A percentile compares a stretch with the other conserved stretches of the same genome.
These are phyloP conservation scores for Cercospora zeina DNA, from an alignment of 2,329 filamentous ascomycete species.

Conservation along the genomic window DNA sequence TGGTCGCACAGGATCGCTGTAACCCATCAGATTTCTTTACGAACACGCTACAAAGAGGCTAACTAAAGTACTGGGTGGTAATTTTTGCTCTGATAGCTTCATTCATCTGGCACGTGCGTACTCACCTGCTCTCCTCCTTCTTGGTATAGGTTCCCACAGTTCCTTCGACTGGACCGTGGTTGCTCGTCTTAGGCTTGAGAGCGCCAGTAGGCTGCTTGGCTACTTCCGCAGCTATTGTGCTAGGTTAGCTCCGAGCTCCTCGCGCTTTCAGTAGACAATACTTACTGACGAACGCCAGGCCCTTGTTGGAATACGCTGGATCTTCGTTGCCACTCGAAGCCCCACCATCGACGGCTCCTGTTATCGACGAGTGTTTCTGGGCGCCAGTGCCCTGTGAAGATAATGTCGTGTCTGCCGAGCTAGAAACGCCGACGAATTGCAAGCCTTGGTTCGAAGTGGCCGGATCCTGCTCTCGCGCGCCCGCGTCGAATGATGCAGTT, in stretches of 20 bases:
- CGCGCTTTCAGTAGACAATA: background rate
- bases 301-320: slow-evolving; percentile 9
- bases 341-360: slow-evolving; percentile 2
- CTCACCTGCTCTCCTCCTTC: slow-evolving; percentile 7
- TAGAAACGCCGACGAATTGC: slow-evolving; percentile 10
- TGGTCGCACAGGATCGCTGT: background rate
- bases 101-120: background rate
- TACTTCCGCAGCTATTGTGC: background rate
- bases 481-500: background rate
- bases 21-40: slow-evolving; percentile 3
- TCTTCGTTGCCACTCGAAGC: background rate
- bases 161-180: slow-evolving; percentile 2
- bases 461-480: background rate
- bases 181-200: slow-evolving; percentile 6
- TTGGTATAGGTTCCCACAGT: slow-evolving; percentile 9
- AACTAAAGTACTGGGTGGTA: background rate
- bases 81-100: background rate
- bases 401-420: background rate
- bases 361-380: slow-evolving; percentile 6
- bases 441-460: slow-evolving; percentile 5
- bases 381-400: background rate
- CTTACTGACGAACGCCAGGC: slow-evolving; percentile 15
- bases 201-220: slow-evolving; percentile 3
- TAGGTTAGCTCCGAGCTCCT: background rate
- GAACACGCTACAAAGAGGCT: slow-evolving; percentile 3